Evolutionary conservation across 2,329 filamentous ascomycete species (phyloP).

Genomic region (Monosporascus sp.): DNA sequence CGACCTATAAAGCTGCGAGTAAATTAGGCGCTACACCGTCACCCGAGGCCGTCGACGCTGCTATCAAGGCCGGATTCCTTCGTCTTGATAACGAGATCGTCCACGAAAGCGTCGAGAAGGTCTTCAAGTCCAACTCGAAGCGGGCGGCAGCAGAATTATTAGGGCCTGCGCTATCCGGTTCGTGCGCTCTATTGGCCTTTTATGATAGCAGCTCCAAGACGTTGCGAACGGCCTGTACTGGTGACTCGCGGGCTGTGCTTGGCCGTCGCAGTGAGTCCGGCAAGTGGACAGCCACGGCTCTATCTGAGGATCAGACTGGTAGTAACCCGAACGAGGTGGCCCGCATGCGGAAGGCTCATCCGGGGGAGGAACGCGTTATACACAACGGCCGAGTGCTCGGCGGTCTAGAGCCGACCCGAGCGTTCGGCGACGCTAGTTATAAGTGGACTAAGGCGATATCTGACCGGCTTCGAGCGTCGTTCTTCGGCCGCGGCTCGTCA

Average conservation of each 20-base stretch:
- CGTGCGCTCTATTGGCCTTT: slow-evolving; percentile 92
- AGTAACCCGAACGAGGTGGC: slow-evolving; percentile 79
- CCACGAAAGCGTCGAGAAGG: slow-evolving; percentile 85
- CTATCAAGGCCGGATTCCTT: slow-evolving; percentile 89
- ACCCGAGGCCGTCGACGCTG: slow-evolving; percentile 76
- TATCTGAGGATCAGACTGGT: slow-evolving; percentile 93
- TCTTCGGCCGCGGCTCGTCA: slow-evolving; percentile 79
- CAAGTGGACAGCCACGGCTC: slow-evolving; percentile 86
- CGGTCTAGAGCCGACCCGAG: slow-evolving; percentile 84
- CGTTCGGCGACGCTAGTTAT: slow-evolving; percentile 94
- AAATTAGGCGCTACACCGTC: slow-evolving; percentile 57
- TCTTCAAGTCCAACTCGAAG: slow-evolving; percentile 84
- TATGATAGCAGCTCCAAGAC: slow-evolving; percentile 87
- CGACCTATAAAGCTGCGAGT: slow-evolving; percentile 77
- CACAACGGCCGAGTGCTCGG: slow-evolving; percentile 87
- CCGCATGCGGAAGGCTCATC: slow-evolving; percentile 79
- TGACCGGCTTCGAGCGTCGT: slow-evolving; percentile 73
- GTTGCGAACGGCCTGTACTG: slow-evolving; percentile 89
- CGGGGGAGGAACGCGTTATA: slow-evolving; percentile 82
- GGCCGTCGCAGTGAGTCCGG: slow-evolving; percentile 72
- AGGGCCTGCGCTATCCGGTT: slow-evolving; percentile 91
- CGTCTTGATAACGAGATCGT: slow-evolving; percentile 92
- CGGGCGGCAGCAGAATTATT: slow-evolving; percentile 86
- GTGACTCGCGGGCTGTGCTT: slow-evolving; percentile 91
- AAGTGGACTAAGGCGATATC: slow-evolving; percentile 91